These are phyloP conservation scores for Candida easanensis DNA, from an alignment of 805 yeast genomes.

Conservation along the genomic window DNA sequence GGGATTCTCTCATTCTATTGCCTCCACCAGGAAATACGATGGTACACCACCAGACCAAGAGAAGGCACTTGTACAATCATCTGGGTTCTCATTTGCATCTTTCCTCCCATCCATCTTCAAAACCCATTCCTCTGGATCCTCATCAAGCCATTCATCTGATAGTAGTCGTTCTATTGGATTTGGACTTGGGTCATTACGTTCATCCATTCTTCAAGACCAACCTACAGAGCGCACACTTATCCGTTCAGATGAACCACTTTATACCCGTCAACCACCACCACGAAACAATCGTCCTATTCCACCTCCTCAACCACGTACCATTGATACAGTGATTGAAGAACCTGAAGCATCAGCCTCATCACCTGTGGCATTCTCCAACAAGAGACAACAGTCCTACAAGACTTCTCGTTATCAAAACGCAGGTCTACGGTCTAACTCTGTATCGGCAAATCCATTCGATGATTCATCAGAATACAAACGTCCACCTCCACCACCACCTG, in stretches of 20 bases:
- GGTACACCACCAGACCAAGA: conserved; percentile 1
- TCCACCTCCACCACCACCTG: conserved; percentile 26
- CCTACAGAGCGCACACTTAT: conserved; percentile 6
- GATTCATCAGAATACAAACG: conserved; percentile 1
- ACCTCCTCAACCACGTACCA: conserved; percentile 13
- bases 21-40: conserved; percentile 25
- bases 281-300: not conserved
- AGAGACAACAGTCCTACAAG: conserved; percentile 9
- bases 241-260: conserved; percentile 2
- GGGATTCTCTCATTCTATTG: conserved; percentile 27
- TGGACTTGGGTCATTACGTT: conserved; percentile 13
- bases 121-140: conserved; percentile 1
- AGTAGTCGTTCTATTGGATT: conserved; percentile 10
- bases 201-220: conserved; percentile 19
- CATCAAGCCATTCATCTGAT: conserved; percentile 8
- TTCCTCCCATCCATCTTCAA: conserved; percentile 10
- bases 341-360: conserved; percentile 14
- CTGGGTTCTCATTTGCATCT: conserved; percentile 4
- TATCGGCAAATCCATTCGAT: conserved; percentile 22
- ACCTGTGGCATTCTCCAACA: conserved; percentile 1
- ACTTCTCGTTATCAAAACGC: conserved; percentile 18
- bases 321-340: conserved; percentile 29
- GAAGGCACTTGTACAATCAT: not conserved
- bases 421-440: conserved; percentile 11
- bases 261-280: conserved; percentile 9